phyloP scores from a whole-genome alignment of 495 filamentous ascomycete genomes.

The Friedmanniomyces simplex region DNA sequence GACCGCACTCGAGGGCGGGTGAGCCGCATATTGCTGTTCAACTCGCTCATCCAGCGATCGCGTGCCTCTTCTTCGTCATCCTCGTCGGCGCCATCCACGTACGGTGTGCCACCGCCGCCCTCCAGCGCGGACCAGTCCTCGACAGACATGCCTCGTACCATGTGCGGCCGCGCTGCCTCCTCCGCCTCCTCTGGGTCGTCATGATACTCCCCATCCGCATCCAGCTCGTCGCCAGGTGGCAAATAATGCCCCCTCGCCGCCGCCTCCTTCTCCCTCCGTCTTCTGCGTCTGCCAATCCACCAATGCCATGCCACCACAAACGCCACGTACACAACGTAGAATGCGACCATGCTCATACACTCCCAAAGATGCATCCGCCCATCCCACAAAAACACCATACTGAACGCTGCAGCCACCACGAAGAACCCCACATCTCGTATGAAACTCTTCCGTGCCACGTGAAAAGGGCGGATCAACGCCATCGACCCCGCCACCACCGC shows the following conservation, averaged over 20 bases:
- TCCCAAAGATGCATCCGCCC: conserved; percentile 81
- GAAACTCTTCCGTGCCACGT: conserved; percentile 77
- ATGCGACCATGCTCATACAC: conserved; percentile 76
- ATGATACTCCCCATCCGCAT: conserved; percentile 53
- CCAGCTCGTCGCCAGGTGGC: conserved; percentile 55
- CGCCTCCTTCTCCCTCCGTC: conserved; percentile 50
- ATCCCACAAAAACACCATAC: conserved; percentile 78
- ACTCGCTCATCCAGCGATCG: conserved; percentile 65
- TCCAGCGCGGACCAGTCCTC: conserved; percentile 71
- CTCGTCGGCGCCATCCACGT: conserved; percentile 29
- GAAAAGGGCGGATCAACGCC: conserved; percentile 89
- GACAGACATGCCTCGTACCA: conserved; percentile 39
- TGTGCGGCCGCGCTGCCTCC: conserved; percentile 40
- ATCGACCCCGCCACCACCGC: conserved; percentile 97
- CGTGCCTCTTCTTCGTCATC: conserved; percentile 62
- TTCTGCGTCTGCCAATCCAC: conserved; percentile 53
- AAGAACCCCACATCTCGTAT: conserved; percentile 92
- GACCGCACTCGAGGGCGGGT: conserved; percentile 50
- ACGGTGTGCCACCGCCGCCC: conserved; percentile 18
- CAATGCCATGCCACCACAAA: conserved; percentile 92
- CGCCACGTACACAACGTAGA: conserved; percentile 84
- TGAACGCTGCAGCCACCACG: conserved; percentile 74
- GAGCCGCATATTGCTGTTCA: conserved; percentile 88
- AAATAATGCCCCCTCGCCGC: conserved; percentile 65
- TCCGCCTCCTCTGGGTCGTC: conserved; percentile 58